Conservation (phyloP, 345 rosid species). For the Gynandropsis gynandra region DNA sequence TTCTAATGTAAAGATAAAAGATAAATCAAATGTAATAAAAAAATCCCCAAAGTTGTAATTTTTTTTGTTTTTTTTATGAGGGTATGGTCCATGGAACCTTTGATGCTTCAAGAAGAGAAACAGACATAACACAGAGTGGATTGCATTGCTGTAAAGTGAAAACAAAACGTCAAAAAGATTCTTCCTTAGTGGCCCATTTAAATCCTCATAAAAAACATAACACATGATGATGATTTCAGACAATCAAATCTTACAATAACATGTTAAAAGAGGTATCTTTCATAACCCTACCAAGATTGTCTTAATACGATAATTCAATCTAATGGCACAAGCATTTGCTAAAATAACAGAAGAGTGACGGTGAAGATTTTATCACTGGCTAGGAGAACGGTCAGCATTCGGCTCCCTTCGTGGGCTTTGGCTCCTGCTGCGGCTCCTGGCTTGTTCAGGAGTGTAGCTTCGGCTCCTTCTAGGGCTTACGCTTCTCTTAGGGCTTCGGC, state of each 20-base stretch:
- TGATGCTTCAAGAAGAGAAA: neutral
- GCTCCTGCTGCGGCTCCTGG: slow-evolving; percentile 39
- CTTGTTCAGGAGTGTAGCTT: slow-evolving; percentile 35
- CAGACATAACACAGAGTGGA: neutral
- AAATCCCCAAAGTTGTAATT: neutral
- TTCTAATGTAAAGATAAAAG: neutral
- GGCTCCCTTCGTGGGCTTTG: slow-evolving; percentile 33
- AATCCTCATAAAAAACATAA: no score
- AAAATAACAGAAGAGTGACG: neutral
- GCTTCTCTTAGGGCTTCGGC: slow-evolving; percentile 41
- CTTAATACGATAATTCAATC: no score
- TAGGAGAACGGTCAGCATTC: slow-evolving; percentile 54
- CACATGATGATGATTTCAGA: no score
- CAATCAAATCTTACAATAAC: no score
- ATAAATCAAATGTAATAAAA: neutral
- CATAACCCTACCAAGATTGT: no score
- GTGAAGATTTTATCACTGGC: slow-evolving; percentile 36
- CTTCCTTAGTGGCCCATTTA: neutral
- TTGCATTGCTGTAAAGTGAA: slow-evolving; percentile 21
- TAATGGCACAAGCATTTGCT: slow-evolving; percentile 17
- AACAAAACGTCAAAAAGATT: slow-evolving; percentile 13
- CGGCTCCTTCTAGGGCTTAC: slow-evolving; percentile 36
- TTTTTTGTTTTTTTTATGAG: no score
- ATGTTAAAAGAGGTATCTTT: no score
- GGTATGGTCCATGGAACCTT: neutral